Base-by-base conservation (phyloP, 192 early-diverging fungal species). In the Thamnidium elegans region DNA sequence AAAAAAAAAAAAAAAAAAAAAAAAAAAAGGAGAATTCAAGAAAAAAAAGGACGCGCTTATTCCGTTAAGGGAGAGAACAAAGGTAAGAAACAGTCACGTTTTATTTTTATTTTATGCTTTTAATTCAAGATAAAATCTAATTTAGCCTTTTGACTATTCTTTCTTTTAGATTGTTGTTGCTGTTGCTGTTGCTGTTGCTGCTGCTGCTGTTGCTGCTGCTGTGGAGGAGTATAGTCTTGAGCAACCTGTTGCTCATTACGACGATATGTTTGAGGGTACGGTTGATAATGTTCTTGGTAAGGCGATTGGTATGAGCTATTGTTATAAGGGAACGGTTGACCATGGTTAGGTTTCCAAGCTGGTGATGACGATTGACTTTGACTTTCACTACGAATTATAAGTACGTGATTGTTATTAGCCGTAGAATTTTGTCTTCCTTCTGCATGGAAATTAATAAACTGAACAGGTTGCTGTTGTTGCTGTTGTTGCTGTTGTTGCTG, bases 121-220 rank as follows among this genome's bases (percentile, higher is more conserved):
- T 58, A 58, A 44, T 58, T 58, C 42, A 58, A 58, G 13, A 58
- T 58, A 44, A 58, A 58, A 45, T 58, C 56, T 44, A 58, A 4
- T 44, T 59, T 59, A 43, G 56, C 32, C 43, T 59, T 59, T 20
- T 42, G 32, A 45, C 56, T 59, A 59, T 59, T 44, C 43, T 59
- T 59, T 23, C 56, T 36, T 26, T 59, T 59, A 26, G 39, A 19
- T 39, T 55, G 54, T 43, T 32, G 31, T 1, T 52, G 50, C 20
- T 52, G 50, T 9, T 34, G 23, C 9, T 55, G 53, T n/a, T n/a
- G 31, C 6, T 52, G 50, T 4, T 52, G 50, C 9, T 34, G 23
- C 9, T 55, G 53, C 26, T 26, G 46, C 20, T 51, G 50, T 23
- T 23, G 17, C 20, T 51, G 19, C 11, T 19, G 23, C 2, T 23